A percentile compares a stretch with the other conserved stretches of the same genome.
Evolutionary conservation across 2,329 filamentous ascomycete genomes (phyloP).

Genomic region (Phoma sp.): DNA sequence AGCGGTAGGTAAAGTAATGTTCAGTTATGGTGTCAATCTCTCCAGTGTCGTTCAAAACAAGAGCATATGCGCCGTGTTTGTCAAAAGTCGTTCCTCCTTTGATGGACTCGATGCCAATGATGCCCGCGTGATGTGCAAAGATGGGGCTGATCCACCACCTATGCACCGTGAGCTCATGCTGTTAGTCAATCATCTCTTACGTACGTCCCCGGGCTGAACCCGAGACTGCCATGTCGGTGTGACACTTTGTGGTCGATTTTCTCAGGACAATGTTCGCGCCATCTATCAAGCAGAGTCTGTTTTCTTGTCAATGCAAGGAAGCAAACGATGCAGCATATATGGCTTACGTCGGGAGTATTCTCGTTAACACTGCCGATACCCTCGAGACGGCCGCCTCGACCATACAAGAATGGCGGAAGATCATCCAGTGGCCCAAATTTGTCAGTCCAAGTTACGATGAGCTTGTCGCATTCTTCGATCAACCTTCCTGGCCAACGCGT

Average conservation of each 20-base stretch:
- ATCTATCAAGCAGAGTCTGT: constrained; percentile 43
- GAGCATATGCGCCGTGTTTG: constrained; percentile 52
- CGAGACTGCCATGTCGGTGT: constrained; percentile 49
- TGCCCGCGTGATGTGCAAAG: constrained; percentile 56
- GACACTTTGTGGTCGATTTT: constrained; percentile 38
- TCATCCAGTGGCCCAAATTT: constrained; percentile 48
- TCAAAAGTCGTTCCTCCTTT: constrained; percentile 53
- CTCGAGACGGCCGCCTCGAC: constrained; percentile 51
- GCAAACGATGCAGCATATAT: neutral
- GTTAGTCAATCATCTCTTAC: constrained; percentile 15
- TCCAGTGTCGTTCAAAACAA: constrained; percentile 50
- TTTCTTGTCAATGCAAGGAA: neutral
- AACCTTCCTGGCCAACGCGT: constrained; percentile 56
- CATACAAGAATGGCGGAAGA: constrained; percentile 51
- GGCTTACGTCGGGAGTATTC: constrained; percentile 46
- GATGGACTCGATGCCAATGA: constrained; percentile 52
- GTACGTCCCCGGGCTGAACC: constrained; percentile 55
- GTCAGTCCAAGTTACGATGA: constrained; percentile 48
- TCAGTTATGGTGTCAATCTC: constrained; percentile 47
- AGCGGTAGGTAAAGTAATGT: constrained; percentile 51
- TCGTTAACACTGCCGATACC: constrained; percentile 49
- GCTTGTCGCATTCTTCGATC: constrained; percentile 53
- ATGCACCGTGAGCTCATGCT: neutral
- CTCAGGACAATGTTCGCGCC: constrained; percentile 40
- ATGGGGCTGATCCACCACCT: constrained; percentile 59